Percentiles rank a stretch among this genome's conserved stretches.
Conservation (phyloP, 176 grass and related monocot species). For the Elaeis guineensis region DNA sequence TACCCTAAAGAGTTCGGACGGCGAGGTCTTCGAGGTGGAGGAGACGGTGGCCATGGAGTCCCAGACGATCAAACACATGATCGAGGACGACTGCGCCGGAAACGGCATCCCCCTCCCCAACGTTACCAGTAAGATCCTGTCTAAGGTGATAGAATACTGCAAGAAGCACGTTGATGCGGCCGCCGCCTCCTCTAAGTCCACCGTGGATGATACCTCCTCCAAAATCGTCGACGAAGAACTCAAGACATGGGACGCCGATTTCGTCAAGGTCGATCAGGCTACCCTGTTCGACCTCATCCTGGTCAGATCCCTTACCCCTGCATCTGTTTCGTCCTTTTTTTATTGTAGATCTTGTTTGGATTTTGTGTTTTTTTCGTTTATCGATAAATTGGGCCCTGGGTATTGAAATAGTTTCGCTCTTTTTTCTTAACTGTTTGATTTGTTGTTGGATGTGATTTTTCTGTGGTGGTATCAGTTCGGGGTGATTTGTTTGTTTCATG, state of each 20-base stretch:
- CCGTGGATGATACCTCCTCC: not conserved
- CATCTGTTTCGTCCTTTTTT: not conserved
- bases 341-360: not conserved
- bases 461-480: too few species aligned
- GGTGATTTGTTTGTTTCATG: too few species aligned
- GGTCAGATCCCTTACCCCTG: not conserved
- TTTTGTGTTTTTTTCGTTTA: not conserved
- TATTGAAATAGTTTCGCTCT: too few species aligned
- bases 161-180: constrained; percentile 33
- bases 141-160: constrained; percentile 49
- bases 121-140: constrained; percentile 35
- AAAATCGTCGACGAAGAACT: constrained; percentile 14
- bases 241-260: constrained; percentile 31
- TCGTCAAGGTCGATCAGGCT: constrained; percentile 47
- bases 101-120: constrained; percentile 46
- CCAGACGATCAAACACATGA: constrained; percentile 41
- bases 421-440: too few species aligned
- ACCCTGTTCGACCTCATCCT: constrained; percentile 39
- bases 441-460: too few species aligned
- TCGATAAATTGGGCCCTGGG: too few species aligned
- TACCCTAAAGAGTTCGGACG: constrained; percentile 28
- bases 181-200: not conserved
- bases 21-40: constrained; percentile 34
- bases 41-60: constrained; percentile 35
- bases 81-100: constrained; percentile 42